Evolutionary conservation across 2,329 filamentous ascomycete species (phyloP).

Genomic region (Exophiala calicioides): DNA sequence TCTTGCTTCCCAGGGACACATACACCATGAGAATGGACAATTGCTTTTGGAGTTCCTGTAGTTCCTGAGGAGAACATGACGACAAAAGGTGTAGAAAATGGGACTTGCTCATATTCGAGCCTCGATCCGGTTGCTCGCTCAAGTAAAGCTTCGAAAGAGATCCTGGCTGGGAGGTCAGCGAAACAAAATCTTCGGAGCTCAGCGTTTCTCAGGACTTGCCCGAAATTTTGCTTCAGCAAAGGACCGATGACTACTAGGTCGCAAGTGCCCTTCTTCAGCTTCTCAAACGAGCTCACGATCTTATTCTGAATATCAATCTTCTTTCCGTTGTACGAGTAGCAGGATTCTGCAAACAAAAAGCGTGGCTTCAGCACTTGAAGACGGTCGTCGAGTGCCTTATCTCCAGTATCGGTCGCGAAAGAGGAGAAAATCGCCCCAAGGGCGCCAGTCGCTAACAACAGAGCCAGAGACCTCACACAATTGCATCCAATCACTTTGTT

Average conservation of each 20-base stretch:
- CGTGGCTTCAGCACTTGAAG: background rate
- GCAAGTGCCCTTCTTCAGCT: background rate
- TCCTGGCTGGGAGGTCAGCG: background rate
- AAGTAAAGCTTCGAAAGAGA: background rate
- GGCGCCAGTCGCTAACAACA: slow-evolving; percentile 7
- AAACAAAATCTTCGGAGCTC: background rate
- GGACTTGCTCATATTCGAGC: slow-evolving; percentile 60
- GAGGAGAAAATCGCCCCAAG: slow-evolving; percentile 10
- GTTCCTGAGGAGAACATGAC: slow-evolving; percentile 47
- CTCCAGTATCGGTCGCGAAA: slow-evolving; percentile 13
- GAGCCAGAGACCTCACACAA: background rate
- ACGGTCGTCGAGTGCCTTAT: slow-evolving; percentile 6
- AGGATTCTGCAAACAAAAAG: slow-evolving; percentile 2
- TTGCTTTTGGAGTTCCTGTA: slow-evolving; percentile 65
- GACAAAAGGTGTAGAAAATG: slow-evolving; percentile 72
- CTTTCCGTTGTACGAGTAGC: slow-evolving; percentile 8
- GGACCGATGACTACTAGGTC: background rate
- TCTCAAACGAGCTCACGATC: background rate
- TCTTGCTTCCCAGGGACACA: no score
- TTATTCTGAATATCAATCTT: background rate
- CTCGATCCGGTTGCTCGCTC: no score
- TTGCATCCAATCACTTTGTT: slow-evolving; percentile 7
- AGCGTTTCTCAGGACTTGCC: background rate
- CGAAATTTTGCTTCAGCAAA: background rate
- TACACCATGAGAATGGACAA: slow-evolving; percentile 65